Evolutionary conservation across 2,329 filamentous ascomycete species (phyloP).

Genomic region (Gliomastix tumulicola): DNA sequence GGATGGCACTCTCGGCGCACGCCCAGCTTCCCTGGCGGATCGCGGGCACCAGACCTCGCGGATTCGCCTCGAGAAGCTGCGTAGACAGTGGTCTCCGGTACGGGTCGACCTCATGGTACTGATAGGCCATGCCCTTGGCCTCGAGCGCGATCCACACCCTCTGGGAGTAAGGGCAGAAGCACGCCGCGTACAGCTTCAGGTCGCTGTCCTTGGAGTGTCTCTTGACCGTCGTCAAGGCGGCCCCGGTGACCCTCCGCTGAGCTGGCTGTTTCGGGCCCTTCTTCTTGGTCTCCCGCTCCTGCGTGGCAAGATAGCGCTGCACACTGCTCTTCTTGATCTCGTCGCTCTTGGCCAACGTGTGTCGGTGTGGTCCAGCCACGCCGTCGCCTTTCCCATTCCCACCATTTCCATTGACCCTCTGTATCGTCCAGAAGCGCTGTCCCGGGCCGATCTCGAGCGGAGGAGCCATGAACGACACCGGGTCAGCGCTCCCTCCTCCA

Average conservation of each 20-base stretch:
- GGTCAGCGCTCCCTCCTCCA: neutral
- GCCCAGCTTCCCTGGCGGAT: constrained; percentile 75
- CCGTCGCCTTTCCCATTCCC: constrained; percentile 66
- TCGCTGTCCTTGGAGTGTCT: constrained; percentile 63
- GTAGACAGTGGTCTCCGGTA: constrained; percentile 58
- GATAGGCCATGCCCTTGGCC: constrained; percentile 69
- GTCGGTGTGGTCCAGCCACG: constrained; percentile 66
- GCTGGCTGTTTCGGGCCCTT: constrained; percentile 61
- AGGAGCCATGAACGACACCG: constrained; percentile 22
- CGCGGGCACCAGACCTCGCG: constrained; percentile 68
- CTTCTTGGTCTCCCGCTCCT: constrained; percentile 60
- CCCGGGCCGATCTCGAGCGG: constrained; percentile 16
- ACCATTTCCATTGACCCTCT: constrained; percentile 71
- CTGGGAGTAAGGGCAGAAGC: constrained; percentile 84
- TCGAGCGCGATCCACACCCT: constrained; percentile 86
- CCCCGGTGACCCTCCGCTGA: constrained; percentile 65
- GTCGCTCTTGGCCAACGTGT: constrained; percentile 66
- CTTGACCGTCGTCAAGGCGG: constrained; percentile 61
- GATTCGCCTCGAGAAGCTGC: constrained; percentile 65
- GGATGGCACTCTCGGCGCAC: constrained; percentile 72
- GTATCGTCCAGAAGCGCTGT: constrained; percentile 64
- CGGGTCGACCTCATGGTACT: constrained; percentile 81
- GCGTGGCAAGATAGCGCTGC: constrained; percentile 55
- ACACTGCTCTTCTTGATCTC: constrained; percentile 78
- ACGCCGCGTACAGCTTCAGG: constrained; percentile 74